These are phyloP conservation scores for Aureobasidium namibiae DNA, from an alignment of 2,329 filamentous ascomycete species.

Conservation along the genomic window DNA sequence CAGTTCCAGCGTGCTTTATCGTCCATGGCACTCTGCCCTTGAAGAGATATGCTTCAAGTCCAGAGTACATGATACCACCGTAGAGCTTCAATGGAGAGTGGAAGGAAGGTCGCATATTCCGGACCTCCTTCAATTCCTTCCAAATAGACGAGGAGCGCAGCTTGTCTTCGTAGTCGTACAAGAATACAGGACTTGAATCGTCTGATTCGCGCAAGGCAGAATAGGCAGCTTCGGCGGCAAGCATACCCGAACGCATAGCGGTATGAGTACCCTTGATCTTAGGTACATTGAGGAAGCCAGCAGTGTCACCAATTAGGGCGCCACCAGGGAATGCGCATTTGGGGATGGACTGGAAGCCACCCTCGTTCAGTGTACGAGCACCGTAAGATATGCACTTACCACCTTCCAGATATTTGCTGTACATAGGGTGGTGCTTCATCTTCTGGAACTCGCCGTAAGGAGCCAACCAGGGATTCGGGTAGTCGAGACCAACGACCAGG, in stretches of 20 bases:
- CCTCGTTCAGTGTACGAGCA: conserved; percentile 83
- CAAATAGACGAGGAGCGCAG: conserved; percentile 82
- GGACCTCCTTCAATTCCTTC: conserved; percentile 88
- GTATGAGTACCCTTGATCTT: conserved; percentile 99
- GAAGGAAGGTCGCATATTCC: conserved; percentile 96
- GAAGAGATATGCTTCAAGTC: conserved; percentile 79
- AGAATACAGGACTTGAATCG: conserved; percentile 64
- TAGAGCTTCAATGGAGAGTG: conserved; percentile 78
- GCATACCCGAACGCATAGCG: conserved; percentile 94
- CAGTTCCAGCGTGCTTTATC: conserved; percentile 70
- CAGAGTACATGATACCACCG: conserved; percentile 87
- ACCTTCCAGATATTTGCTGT: conserved; percentile 77
- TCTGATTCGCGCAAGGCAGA: conserved; percentile 55
- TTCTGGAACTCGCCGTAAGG: conserved; percentile 97
- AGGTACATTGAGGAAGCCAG: conserved; percentile 92
- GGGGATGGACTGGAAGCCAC: conserved; percentile 94
- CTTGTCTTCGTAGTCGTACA: conserved; percentile 88
- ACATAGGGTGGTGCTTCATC: conserved; percentile 95
- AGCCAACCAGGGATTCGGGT: conserved; percentile 91
- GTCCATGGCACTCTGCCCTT: conserved; percentile 88
- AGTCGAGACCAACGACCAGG: conserved; percentile 87
- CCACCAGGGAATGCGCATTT: conserved; percentile 95
- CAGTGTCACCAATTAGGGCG: conserved; percentile 90
- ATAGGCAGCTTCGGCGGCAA: conserved; percentile 87
- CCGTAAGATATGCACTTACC: conserved; percentile 97